Conservation (phyloP, 2,329 filamentous ascomycete species). For the Penicillium sp. region DNA sequence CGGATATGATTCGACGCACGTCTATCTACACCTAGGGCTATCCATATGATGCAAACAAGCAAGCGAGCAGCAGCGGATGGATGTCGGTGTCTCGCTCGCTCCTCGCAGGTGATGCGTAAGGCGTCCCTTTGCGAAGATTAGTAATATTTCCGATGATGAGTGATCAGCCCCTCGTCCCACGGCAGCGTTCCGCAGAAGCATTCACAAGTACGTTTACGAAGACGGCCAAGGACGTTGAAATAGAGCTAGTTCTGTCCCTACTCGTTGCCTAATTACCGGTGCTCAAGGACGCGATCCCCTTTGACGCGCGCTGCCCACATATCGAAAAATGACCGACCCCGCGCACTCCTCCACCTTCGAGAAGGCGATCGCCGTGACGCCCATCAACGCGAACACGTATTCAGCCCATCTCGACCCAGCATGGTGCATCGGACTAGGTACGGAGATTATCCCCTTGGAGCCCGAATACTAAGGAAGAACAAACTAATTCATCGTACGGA, state of each 20-base stretch:
- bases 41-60: no score
- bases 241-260: background rate
- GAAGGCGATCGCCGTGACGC: conserved; percentile 30
- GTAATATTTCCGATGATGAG: background rate
- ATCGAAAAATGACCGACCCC: background rate
- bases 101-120: no score
- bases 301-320: no score
- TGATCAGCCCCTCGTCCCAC: background rate
- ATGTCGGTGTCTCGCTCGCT: no score
- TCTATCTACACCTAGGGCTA: no score
- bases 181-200: no score
- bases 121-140: background rate
- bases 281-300: no score
- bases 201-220: background rate
- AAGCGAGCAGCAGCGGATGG: no score
- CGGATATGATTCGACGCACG: no score
- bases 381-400: conserved; percentile 50
- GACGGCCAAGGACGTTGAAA: background rate
- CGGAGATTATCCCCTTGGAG: conserved; percentile 19
- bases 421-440: conserved; percentile 66
- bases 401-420: conserved; percentile 56
- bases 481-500: background rate
- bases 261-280: no score
- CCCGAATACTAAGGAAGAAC: background rate
- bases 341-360: conserved; percentile 21